Evolutionary conservation across 2,329 filamentous ascomycete genomes (phyloP).

Genomic region (Trichoderma sp.): DNA sequence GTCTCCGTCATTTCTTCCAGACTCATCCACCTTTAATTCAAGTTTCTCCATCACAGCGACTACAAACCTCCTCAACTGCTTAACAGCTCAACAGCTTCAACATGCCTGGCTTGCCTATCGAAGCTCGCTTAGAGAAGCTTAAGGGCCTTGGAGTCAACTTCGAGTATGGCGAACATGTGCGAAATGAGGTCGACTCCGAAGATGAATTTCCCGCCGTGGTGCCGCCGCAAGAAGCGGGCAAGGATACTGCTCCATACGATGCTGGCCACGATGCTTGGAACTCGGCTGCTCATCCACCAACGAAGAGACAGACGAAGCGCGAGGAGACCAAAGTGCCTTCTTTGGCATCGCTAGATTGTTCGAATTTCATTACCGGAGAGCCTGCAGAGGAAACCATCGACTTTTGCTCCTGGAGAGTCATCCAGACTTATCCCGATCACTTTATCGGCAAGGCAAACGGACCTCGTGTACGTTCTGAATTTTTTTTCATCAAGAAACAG

Average conservation of each 20-base stretch:
- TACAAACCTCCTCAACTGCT: not conserved
- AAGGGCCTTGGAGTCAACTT: conserved; percentile 29
- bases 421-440: conserved; percentile 60
- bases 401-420: conserved; percentile 55
- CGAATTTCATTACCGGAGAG: conserved; percentile 33
- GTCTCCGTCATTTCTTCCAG: not conserved
- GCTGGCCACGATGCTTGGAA: conserved; percentile 4
- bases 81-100: not conserved
- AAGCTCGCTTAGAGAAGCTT: conserved; percentile 30
- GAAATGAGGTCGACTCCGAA: not conserved
- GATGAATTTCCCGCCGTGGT: conserved; percentile 1
- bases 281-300: not conserved
- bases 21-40: not conserved
- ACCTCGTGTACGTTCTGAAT: conserved; percentile 43
- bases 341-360: conserved; percentile 29
- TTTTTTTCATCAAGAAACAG: not conserved
- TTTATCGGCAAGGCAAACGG: conserved; percentile 59
- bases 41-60: not conserved
- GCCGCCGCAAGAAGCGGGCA: not conserved
- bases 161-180: conserved; percentile 4
- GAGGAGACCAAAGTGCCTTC: not conserved
- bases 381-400: conserved; percentile 31
- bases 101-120: conserved; percentile 30
- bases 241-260: not conserved
- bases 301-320: not conserved